These are phyloP conservation scores for Hypoxylon cercidicola DNA, from an alignment of 495 filamentous ascomycete genomes.

Conservation along the genomic window DNA sequence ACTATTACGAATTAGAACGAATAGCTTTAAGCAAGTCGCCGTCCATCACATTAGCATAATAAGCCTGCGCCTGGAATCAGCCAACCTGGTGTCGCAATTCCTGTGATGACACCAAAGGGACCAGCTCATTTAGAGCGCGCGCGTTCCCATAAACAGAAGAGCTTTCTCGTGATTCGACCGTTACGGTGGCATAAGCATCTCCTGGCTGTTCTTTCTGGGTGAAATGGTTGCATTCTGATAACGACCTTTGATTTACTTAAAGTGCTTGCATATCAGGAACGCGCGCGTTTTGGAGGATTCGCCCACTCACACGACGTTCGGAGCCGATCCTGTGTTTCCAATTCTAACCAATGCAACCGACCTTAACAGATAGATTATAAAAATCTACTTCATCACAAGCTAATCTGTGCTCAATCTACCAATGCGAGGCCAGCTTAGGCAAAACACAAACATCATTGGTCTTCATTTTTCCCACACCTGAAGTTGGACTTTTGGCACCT, in stretches of 20 bases:
- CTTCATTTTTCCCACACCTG: constrained; percentile 28
- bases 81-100: constrained; percentile 29
- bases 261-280: constrained; percentile 45
- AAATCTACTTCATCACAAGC: constrained; percentile 36
- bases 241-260: constrained; percentile 17
- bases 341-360: constrained; percentile 39
- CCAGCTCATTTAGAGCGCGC: constrained; percentile 5
- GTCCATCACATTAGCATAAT: constrained; percentile 25
- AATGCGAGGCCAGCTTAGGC: constrained; percentile 43
- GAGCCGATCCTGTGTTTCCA: constrained; percentile 42
- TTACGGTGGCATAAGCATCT: constrained; percentile 21
- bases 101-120: constrained; percentile 29
- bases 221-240: constrained; percentile 36
- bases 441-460: constrained; percentile 40
- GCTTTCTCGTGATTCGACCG: constrained; percentile 27
- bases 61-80: constrained; percentile 28
- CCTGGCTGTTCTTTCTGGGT: constrained; percentile 33
- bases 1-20: constrained; percentile 24
- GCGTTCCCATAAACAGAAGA: constrained; percentile 33
- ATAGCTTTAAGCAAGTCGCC: constrained; percentile 14
- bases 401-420: constrained; percentile 42
- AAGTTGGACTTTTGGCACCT: constrained; percentile 9
- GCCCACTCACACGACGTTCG: constrained; percentile 29
- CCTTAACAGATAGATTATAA: constrained; percentile 43
- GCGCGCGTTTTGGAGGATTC: constrained; percentile 41